These are phyloP conservation scores for Cordyceps javanica DNA, from an alignment of 2,329 filamentous ascomycete genomes.

Conservation along the genomic window DNA sequence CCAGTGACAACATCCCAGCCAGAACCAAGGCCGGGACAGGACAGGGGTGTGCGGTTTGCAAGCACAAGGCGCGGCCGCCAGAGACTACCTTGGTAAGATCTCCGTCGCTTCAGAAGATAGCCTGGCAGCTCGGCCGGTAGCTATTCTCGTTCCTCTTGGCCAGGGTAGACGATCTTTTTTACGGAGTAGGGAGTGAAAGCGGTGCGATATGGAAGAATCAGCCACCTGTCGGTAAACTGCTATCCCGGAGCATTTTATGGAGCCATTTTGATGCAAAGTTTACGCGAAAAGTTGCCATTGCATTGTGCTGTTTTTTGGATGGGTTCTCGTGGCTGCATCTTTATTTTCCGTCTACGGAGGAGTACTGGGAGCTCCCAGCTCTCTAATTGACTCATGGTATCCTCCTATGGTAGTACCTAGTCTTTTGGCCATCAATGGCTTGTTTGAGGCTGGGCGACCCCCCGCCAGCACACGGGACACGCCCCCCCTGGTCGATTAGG, in stretches of 20 bases:
- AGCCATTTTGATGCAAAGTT: neutral
- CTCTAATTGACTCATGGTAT: neutral
- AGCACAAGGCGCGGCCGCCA: neutral
- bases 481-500: neutral
- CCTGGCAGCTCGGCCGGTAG: neutral
- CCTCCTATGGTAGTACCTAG: neutral
- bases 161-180: neutral
- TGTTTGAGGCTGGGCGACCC: neutral
- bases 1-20: neutral
- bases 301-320: neutral
- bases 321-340: neutral
- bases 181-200: neutral
- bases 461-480: neutral
- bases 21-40: neutral
- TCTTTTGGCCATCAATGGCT: neutral
- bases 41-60: neutral
- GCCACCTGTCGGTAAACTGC: neutral
- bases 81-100: slow-evolving; percentile 9
- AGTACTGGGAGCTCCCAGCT: neutral
- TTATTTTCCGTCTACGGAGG: neutral
- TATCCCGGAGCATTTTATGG: neutral
- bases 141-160: neutral
- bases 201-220: neutral
- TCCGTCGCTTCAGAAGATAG: neutral
- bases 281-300: neutral